Evolutionary conservation across 2,329 filamentous ascomycete genomes (phyloP), one percentile per base, ranked within the genome.

Genomic region (Teratosphaeria gauchensis): DNA sequence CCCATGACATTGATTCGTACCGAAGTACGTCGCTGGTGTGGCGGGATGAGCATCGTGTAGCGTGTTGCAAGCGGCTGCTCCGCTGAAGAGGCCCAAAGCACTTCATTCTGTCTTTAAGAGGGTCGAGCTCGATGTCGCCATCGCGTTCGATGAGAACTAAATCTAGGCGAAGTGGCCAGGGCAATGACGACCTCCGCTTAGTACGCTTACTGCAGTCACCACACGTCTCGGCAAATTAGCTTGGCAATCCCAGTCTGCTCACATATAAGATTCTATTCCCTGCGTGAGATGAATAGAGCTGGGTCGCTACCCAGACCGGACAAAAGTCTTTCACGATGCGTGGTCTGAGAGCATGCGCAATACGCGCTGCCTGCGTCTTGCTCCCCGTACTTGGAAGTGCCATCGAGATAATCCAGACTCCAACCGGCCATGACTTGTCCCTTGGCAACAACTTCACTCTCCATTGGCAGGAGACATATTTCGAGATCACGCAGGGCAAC

Each of bases 401-500:
- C 28, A 53, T 53, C 28, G 52, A 53, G 19, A 53, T 53, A 5
- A 53, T 53, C 28, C 32, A 31, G 19, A 53, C 52, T 31, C 52
- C 52, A 7, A 2, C 52, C 14, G 52, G 28, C 32, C n/a, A 2
- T 24, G 52, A 53, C 32, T n/a, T 57, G 16, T 28, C 21, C 32
- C 30, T 57, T 1, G 56, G 56, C 5, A 31, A 57, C 31, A 31
- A 42, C 21, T 53, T 57, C 21, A 30, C 51, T 30, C 28, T 57
- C 14, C 16, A 11, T 16, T 35, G 51, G 48, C 32, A 24, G 16
- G 32, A 12, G 11, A 46, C 56, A 42, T 48, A 57, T 19, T 58
- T 67, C 19, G 59, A 61, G 51, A 64, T 67, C 51, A 56, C 42
- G 19, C 56, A 60, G 12, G 61, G 52, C 21, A 56, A 61, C n/a